Percentiles rank a stretch among this genome's conserved stretches.
These are phyloP conservation scores for Halophytophthora polymorphica DNA, from an alignment of 352 stramenopile species.

Conservation along the genomic window DNA sequence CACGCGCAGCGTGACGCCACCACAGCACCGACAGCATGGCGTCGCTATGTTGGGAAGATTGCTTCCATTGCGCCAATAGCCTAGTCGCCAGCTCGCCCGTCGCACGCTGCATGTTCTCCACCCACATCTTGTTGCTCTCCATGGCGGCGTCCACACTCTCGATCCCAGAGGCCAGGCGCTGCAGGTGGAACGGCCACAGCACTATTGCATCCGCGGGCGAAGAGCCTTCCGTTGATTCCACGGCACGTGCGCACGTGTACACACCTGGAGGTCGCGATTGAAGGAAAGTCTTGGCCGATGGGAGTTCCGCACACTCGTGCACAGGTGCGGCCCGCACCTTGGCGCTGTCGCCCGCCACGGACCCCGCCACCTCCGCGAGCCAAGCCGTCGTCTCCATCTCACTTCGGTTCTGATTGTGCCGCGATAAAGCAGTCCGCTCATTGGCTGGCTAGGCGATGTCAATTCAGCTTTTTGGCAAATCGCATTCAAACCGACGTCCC, in stretches of 20 bases:
- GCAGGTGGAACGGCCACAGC: conserved; percentile 59
- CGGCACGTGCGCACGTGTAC: conserved; percentile 61
- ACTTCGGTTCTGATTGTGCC: too few relatives aligned
- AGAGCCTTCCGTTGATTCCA: conserved; percentile 2
- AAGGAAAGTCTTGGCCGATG: conserved; percentile 51
- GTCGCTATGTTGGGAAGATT: conserved; percentile 15
- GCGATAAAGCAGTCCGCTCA: too few relatives aligned
- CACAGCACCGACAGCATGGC: conserved; percentile 69
- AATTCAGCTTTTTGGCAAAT: too few relatives aligned
- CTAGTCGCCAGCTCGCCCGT: conserved; percentile 6
- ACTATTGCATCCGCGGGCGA: conserved; percentile 21
- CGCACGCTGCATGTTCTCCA: conserved; percentile 14
- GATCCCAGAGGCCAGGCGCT: conserved; percentile 35
- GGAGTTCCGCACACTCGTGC: conserved; percentile 8
- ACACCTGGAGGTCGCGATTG: conserved; percentile 40
- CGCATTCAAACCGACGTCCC: too few relatives aligned
- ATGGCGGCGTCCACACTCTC: conserved; percentile 1
- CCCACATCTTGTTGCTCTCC: conserved; percentile 4
- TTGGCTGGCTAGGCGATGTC: too few relatives aligned
- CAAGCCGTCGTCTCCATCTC: conserved; percentile 8
- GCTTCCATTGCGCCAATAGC: conserved; percentile 11
- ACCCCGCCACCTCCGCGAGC: conserved; percentile 11
- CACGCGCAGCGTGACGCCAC: conserved; percentile 18
- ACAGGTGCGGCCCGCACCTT: conserved; percentile 1
- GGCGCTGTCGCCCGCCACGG: not conserved